These are phyloP conservation scores for Meyerozyma carpophila DNA, from an alignment of 1,139 yeast species.

Conservation along the genomic window DNA sequence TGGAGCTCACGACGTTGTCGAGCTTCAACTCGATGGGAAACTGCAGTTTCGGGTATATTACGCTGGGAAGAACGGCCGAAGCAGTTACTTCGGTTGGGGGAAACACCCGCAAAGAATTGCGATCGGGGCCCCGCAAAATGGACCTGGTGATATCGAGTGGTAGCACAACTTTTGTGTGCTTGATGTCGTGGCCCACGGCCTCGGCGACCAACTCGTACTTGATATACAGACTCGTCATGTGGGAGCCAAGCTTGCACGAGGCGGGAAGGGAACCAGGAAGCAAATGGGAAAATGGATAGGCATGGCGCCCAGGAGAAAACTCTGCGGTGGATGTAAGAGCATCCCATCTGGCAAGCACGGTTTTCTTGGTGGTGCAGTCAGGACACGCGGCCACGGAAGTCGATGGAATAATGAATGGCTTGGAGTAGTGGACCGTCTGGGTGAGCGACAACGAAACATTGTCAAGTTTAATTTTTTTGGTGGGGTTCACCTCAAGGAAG, in stretches of 20 bases:
- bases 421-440: conserved; percentile 62
- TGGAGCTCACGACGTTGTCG: conserved; percentile 62
- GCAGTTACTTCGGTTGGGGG: conserved; percentile 95
- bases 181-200: conserved; percentile 38
- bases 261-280: conserved; percentile 91
- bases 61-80: conserved; percentile 81
- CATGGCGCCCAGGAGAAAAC: conserved; percentile 65
- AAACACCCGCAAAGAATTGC: conserved; percentile 82
- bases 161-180: conserved; percentile 35
- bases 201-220: conserved; percentile 71
- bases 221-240: conserved; percentile 50
- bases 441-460: conserved; percentile 60
- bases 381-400: conserved; percentile 46
- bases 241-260: conserved; percentile 55
- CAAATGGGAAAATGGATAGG: conserved; percentile 90
- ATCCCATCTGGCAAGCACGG: conserved; percentile 84
- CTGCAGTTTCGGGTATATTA: conserved; percentile 79
- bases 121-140: conserved; percentile 74
- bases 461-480: conserved; percentile 28
- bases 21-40: conserved; percentile 78
- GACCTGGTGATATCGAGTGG: conserved; percentile 79
- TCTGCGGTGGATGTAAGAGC: conserved; percentile 55
- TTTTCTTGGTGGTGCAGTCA: conserved; percentile 49
- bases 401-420: conserved; percentile 60
- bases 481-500: conserved; percentile 17